These are phyloP conservation scores for Cystoderma amianthinum DNA, from an alignment of 768 basidiomycete genomes.

Conservation along the genomic window DNA sequence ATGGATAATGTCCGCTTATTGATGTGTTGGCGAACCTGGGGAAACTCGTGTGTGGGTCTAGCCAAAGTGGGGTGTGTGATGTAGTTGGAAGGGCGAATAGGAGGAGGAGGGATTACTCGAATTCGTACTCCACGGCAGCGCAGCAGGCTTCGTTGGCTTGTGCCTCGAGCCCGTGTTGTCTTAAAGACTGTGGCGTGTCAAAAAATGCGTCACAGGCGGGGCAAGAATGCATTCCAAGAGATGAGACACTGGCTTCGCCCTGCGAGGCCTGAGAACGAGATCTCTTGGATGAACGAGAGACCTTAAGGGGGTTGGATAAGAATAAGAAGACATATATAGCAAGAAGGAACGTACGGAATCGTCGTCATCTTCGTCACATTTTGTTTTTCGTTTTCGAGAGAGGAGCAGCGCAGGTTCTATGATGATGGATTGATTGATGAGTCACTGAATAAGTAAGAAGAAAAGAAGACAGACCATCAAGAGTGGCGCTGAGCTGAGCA, in stretches of 20 bases:
- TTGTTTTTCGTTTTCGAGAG: constrained; percentile 46
- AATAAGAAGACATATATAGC: too few species aligned
- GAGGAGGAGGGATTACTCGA: constrained; percentile 31
- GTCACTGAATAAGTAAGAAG: constrained; percentile 3
- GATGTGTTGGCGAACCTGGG: neutral
- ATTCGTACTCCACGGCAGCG: constrained; percentile 67
- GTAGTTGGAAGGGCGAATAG: neutral
- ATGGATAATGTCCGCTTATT: constrained; percentile 1
- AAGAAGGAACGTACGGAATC: constrained; percentile 22
- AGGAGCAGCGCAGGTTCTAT: constrained; percentile 22
- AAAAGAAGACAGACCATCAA: constrained; percentile 27
- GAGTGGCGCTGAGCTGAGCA: constrained; percentile 30
- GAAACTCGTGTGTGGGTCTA: neutral
- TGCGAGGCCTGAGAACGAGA: constrained; percentile 33
- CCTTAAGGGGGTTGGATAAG: constrained; percentile 23
- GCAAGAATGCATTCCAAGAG: constrained; percentile 54
- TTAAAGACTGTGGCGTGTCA: constrained; percentile 48
- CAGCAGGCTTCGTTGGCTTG: constrained; percentile 63
- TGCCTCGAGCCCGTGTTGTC: constrained; percentile 51
- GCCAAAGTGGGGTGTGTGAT: neutral
- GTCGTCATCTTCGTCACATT: constrained; percentile 35
- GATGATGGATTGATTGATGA: constrained; percentile 8
- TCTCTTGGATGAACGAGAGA: constrained; percentile 51
- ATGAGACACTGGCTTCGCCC: constrained; percentile 5
- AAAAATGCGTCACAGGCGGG: constrained; percentile 72